Base-by-base conservation (phyloP, 495 filamentous ascomycete genomes). In the Patellaria atrata region DNA sequence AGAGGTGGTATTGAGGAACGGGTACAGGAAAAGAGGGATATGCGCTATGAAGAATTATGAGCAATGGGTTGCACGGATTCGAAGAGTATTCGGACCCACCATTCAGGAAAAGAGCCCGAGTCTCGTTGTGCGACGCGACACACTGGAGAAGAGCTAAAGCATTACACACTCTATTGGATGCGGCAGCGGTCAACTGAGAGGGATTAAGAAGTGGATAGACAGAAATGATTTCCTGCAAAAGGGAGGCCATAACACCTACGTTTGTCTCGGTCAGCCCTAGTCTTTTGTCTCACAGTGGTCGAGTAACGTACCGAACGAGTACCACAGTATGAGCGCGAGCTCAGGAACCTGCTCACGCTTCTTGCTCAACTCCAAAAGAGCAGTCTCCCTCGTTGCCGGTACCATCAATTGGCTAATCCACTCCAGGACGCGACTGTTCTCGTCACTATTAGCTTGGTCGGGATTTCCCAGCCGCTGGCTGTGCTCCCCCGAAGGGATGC, bases 311-410 rank as follows among this genome's bases (percentile, higher is more conserved):
- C 87, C 89, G 54, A 94, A 94, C 2, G 89, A 94, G 57, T 99
- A 87, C 89, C 89, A 99, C 34, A 99, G 71, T 30, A 99, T 93
- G 44, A 99, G 60, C 20, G 89, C 89, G 40, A 99, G 64, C 57
- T 99, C 89, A 11, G 89, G 85, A 11, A 99, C 91, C 56, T 96
- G 91, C 55, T 99, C 89, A 27, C 89, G 66, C 66, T 99, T 99
- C 67, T 99, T 99, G 64, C 87, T 94, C 27, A 99, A 66, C 57
- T 99, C 89, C 53, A 99, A 73, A 12, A 99, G 67, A 30, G 89
- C 91, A 0, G 79, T 74, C 60, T 99, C 89, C 33, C 89, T 67
- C 12, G 82, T 82, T 31, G 71, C 73, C 30, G 83, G 81, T 51
- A 85, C 87, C 47, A 96, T 68, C 27, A 96, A 64, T 52, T 99